These are phyloP conservation scores for Cryptococcus sp. DNA, from an alignment of 1,284 basidiomycete species.

Conservation along the genomic window DNA sequence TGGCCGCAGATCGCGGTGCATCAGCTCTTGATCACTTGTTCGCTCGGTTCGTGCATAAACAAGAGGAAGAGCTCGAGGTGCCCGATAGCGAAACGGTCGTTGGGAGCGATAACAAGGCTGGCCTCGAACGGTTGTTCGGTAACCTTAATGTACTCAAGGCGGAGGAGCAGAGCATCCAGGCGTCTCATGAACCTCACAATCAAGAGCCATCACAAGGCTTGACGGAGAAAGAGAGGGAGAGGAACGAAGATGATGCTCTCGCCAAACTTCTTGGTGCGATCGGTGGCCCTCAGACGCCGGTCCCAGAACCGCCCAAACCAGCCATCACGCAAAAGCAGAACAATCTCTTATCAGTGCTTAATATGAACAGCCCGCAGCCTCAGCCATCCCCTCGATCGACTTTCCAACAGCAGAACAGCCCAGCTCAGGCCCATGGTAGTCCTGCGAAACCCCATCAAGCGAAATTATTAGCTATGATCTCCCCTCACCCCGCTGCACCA, in stretches of 20 bases:
- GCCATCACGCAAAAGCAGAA: constrained; percentile 16
- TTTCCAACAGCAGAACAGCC: not conserved
- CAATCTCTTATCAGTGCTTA: constrained; percentile 32
- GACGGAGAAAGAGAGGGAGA: constrained; percentile 14
- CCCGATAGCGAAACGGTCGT: constrained; percentile 14
- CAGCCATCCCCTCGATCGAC: not conserved
- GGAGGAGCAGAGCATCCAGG: constrained; percentile 13
- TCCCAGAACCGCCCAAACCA: constrained; percentile 4
- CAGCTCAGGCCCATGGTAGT: not conserved
- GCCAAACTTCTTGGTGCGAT: constrained; percentile 35
- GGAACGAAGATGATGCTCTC: constrained; percentile 43
- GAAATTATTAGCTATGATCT: constrained; percentile 29
- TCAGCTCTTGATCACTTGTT: constrained; percentile 45
- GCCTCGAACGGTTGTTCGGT: constrained; percentile 38
- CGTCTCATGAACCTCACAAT: no score
- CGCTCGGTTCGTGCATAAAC: constrained; percentile 42
- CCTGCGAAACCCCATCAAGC: constrained; percentile 30
- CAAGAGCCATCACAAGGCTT: not conserved
- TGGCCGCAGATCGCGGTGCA: constrained; percentile 7
- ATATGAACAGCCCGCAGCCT: constrained; percentile 6
- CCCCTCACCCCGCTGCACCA: constrained; percentile 11
- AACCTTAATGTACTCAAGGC: constrained; percentile 27
- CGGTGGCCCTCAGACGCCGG: constrained; percentile 13
- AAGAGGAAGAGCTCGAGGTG: constrained; percentile 32
- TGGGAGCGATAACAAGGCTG: constrained; percentile 32